These are phyloP conservation scores for Candida maris DNA, from an alignment of 805 yeast genomes.

Conservation along the genomic window DNA sequence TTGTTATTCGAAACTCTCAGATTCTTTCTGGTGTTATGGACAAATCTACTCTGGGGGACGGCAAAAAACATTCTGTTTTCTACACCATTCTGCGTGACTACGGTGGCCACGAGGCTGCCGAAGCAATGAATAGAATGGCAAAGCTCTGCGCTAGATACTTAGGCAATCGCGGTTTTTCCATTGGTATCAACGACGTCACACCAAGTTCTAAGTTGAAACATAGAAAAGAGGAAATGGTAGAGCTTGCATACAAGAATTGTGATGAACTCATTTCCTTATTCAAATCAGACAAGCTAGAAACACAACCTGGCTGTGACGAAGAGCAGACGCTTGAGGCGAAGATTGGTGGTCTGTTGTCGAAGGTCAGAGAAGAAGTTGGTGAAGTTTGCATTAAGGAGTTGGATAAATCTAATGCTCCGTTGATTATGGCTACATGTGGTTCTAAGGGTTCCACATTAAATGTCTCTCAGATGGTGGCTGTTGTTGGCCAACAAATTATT, in stretches of 20 bases:
- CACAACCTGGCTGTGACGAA: conserved; percentile 98
- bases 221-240: conserved; percentile 85
- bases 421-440: conserved; percentile 99
- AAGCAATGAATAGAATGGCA: conserved; percentile 99
- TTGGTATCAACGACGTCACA: conserved; percentile 96
- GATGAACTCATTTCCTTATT: conserved; percentile 80
- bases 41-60: conserved; percentile 93
- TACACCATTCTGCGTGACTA: conserved; percentile 92
- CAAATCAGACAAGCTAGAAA: conserved; percentile 84
- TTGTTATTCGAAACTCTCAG: conserved; percentile 83
- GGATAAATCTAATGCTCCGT: conserved; percentile 88
- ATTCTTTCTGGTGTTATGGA: conserved; percentile 95
- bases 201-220: conserved; percentile 76
- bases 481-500: conserved; percentile 98
- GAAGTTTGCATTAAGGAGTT: conserved; percentile 93
- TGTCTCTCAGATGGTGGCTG: conserved; percentile 99
- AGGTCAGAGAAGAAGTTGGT: conserved; percentile 98
- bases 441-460: conserved; percentile 97
- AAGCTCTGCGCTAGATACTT: conserved; percentile 92
- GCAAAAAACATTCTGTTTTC: conserved; percentile 94
- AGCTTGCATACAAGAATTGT: conserved; percentile 84
- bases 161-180: conserved; percentile 95
- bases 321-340: conserved; percentile 98
- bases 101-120: conserved; percentile 95
- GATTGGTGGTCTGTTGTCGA: conserved; percentile 92